Evolutionary conservation across 2,329 filamentous ascomycete species (phyloP), one percentile per base, ranked within the genome.

Genomic region (Tolypocladium amazonense): DNA sequence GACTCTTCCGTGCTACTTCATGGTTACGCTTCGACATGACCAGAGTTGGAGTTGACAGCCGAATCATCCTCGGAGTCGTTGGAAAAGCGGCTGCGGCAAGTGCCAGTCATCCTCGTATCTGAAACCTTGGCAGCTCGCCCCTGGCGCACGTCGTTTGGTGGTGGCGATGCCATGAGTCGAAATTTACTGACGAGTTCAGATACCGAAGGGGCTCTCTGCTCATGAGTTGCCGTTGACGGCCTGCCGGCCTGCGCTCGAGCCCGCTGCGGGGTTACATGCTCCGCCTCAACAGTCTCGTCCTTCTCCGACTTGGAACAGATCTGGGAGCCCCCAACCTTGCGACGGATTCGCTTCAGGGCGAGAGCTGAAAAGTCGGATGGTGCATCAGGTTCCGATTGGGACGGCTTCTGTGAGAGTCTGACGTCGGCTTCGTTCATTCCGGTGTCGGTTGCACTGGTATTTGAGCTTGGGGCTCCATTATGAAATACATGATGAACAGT

Each of bases 181-280:
- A 68, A 68, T 39, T 65, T 67, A 35, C 57, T 66, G 27, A 68
- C 66, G 8, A 68, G 64, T 52, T 67, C 65, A 27, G 66, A 67
- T 20, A 68, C 66, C 5, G 66, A 68, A 43, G 62, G 60, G 18
- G 62, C 58, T 15, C 56, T 59, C 3, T 62, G 61, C n/a, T 61
- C 59, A 7, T 43, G 39, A 47, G 57, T 53, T 15, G n/a, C 45
- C 6, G 56, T 45, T 12, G 45, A 41, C 9, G 54, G 57, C 18
- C 59, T 62, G 50, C 45, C 50, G 6, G 56, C 30, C 7, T 43
- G 52, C 3, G 47, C 38, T n/a, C 37, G 37, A 43, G 47, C 38
- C 20, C 55, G 27, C 33, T 62, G 59, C 38, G 55, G 30, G 55
- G 35, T 33, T 15, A 41, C 58, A 15, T 47, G 18, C 2, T 59